Base-by-base conservation (phyloP, 2,329 filamentous ascomycete genomes). In the Colletotrichum sp. region DNA sequence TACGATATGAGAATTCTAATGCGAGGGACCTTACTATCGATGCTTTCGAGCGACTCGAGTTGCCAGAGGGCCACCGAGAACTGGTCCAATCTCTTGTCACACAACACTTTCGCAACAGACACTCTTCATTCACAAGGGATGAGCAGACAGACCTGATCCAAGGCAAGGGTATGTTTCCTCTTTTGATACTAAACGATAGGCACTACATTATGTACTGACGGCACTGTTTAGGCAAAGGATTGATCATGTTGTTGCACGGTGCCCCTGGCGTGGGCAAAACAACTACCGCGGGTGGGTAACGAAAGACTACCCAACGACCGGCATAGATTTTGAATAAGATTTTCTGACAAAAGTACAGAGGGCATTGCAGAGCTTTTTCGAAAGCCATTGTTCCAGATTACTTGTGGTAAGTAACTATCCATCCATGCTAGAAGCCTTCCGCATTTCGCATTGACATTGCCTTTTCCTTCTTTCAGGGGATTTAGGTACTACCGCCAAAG, bases 91-190 rank as follows among this genome's bases (percentile, higher is more conserved):
- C 39, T n/a, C 39, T 44, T 0, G 39, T 44, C 0, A 44, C 39
- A 1, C 39, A 44, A 5, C 39, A 44, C 18, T 44, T 44, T 5
- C 39, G 39, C 1, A 44, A 44, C 18, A n/a, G 39, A n/a, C 18
- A n/a, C 0, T 44, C 39, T 5, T 10, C 39, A 1, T 44, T 44
- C 2, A 44, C 39, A 1, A 44, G 2, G 0, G 39, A 44, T 2
- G 8, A 0, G 0, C 39, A 44, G 18, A 44, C 39, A n/a, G 39
- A 44, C 18, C 2, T 44, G 1, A n/a, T 44, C 6, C 5, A 44
- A n/a, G 39, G 39, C 0, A 44, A 44, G 16, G 39, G 39, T 18
- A 39, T 28, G n/a, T n/a, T n/a, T n/a, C n/a, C n/a, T n/a, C n/a
- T n/a, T n/a, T n/a, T n/a, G n/a, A n/a, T n/a, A n/a, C n/a, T n/a